Base-by-base conservation (phyloP, 108 stramenopile genomes). In the Discostella pseudostelligera region DNA sequence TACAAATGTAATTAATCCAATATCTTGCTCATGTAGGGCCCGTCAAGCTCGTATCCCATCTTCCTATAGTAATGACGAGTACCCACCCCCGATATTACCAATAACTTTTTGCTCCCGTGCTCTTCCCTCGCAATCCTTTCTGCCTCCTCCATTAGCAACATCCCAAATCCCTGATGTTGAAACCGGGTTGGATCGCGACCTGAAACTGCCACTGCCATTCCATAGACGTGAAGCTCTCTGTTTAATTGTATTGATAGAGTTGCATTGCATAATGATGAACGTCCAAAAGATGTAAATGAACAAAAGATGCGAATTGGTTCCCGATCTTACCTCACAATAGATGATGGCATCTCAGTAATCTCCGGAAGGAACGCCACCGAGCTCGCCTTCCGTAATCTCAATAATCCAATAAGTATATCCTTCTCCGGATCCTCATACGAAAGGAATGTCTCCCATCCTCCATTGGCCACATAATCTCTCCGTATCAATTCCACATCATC, bases 111-210 rank as follows among this genome's bases (percentile, higher is more conserved):
- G 39, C 87, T 87, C 8, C 93, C 92, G 62, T 96, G 96, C 76
- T 95, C 95, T 36, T 92, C 87, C 50, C 84, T 61, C 1, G 96
- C 96, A 62, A 98, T 95, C 9, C 94, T 76, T 69, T 97, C 97
- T 14, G 96, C 96, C 69, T 97, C 97, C 68, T 94, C 94, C 95
- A 98, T 96, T 3, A 98, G 67, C 59, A 95, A 56, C 65, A 87
- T 86, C 32, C 97, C 97, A 77, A 92, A 97, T 24, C 97, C 97
- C 69, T 90, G 93, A 81, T 98, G 97, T 74, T 98, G 97, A 71
- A 96, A 96, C 28, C 92, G 84, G 7, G 89, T 89, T 4, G 93
- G 94, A 70, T 95, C 93, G 47, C 94, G 72, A 9, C 82, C 89
- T 11, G 82, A 83, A 9, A 95, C 89, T 6, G 95, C 90, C 43